Percentiles rank a stretch among this genome's conserved stretches.
phyloP scores from a whole-genome alignment of 2,329 filamentous ascomycete genomes.

The Colletotrichum costaricense region DNA sequence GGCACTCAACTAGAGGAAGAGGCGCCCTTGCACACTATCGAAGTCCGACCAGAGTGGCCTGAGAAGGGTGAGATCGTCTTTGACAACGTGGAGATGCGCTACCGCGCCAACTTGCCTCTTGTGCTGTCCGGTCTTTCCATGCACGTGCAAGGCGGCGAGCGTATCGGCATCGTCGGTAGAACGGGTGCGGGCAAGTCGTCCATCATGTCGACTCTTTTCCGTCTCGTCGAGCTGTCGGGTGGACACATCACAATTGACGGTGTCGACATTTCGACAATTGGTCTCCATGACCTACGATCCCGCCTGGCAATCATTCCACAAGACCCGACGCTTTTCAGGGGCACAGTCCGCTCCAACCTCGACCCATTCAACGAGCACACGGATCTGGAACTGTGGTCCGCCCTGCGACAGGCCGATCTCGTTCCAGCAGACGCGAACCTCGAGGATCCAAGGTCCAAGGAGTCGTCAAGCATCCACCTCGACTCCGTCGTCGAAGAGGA shows the following conservation, averaged over 20 bases:
- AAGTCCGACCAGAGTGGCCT: constrained; percentile 83
- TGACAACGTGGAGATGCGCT: constrained; percentile 81
- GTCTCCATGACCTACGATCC: constrained; percentile 80
- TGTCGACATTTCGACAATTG: constrained; percentile 77
- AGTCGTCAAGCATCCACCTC: constrained; percentile 76
- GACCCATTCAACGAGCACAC: constrained; percentile 85
- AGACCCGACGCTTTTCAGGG: constrained; percentile 85
- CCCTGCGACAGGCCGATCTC: constrained; percentile 81
- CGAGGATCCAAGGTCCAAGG: constrained; percentile 39
- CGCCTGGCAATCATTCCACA: constrained; percentile 86
- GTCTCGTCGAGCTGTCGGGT: constrained; percentile 74
- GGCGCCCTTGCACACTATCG: constrained; percentile 81
- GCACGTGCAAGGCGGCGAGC: constrained; percentile 79
- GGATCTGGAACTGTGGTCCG: constrained; percentile 82
- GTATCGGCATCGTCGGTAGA: constrained; percentile 83
- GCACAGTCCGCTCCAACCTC: constrained; percentile 82
- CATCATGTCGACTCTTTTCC: constrained; percentile 86
- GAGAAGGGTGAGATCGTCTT: constrained; percentile 86
- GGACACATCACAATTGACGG: constrained; percentile 75
- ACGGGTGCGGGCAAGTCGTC: constrained; percentile 87
- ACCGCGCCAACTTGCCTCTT: constrained; percentile 77
- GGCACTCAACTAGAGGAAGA: constrained; percentile 89
- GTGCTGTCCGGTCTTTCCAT: constrained; percentile 78
- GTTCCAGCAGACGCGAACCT: constrained; percentile 58
- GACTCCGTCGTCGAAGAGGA: constrained; percentile 92